Base-by-base conservation (phyloP, 495 filamentous ascomycete genomes). In the Penicillium goetzii region DNA sequence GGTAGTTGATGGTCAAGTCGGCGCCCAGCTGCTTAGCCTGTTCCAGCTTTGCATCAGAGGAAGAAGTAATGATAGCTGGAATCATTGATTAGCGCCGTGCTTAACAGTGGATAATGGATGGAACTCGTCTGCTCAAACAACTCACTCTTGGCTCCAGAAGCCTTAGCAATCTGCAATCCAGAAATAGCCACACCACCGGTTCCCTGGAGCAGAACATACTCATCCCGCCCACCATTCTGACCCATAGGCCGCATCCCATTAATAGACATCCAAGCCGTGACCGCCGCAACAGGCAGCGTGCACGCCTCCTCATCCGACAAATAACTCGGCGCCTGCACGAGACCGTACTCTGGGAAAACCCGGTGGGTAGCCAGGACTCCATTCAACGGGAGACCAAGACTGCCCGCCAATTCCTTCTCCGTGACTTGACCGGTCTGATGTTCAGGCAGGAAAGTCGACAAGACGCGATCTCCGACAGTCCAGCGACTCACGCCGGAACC, bases 211-310 rank as follows among this genome's bases (percentile, higher is more conserved):
- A 96, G 74, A 2, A 96, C 84, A 51, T 75, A 82, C 52, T 94
- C 82, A 0, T 88, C 90, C 67, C 81, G 81, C 0, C 80, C 81
- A 25, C 92, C 82, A 11, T 84, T 89, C 66, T 81, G 84, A 0
- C 78, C 79, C n/a, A 82, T 62, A 3, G 82, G 80, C 11, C 78
- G 62, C 53, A 92, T 73, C 0, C 91, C 90, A 68, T 90, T 94
- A 17, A 96, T 81, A 8, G 85, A 87, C 67, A 94, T 95, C 91
- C 92, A 96, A 0, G 87, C 87, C 9, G 92, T 95, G 54, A 94
- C 68, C 0, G 78, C 88, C 1, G 92, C 91, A 70, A 91, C 93
- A 0, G 83, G 76, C 11, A 94, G 78, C 0, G 89, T 89, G 34
- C 82, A 79, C 0, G 84, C 90, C 76, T 94, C 88, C 30, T 84